A percentile compares a stretch with the other conserved stretches of the same genome.
phyloP scores from a whole-genome alignment of 1,284 basidiomycete species.

The Leccinum holopus region DNA sequence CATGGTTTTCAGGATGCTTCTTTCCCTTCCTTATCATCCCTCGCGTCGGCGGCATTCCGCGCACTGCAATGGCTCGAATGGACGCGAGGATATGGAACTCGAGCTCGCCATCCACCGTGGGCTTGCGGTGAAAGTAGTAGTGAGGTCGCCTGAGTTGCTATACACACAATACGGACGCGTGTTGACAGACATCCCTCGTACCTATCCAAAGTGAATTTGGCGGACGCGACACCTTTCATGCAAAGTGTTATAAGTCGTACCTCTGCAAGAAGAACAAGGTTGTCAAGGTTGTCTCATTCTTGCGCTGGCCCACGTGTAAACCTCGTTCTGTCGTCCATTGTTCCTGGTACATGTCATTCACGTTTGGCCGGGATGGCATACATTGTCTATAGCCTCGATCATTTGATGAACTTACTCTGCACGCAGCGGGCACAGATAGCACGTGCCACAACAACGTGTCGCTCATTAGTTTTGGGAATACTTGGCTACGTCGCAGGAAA shows the following conservation, averaged over 20 bases:
- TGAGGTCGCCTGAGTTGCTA: not conserved
- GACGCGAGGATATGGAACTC: not conserved
- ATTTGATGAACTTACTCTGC: not conserved
- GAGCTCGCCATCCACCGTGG: not conserved
- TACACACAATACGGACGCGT: not conserved
- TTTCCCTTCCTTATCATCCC: too few species aligned
- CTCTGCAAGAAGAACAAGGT: too few species aligned
- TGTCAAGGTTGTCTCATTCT: too few species aligned
- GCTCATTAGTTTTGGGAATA: too few species aligned
- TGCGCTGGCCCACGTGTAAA: too few species aligned
- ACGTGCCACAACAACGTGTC: not conserved
- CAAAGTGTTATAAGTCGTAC: too few species aligned
- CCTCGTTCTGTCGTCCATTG: too few species aligned
- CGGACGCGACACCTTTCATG: not conserved
- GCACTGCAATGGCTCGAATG: too few species aligned
- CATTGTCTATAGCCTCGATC: too few species aligned
- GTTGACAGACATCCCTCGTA: not conserved
- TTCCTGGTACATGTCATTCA: not conserved
- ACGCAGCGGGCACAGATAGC: not conserved
- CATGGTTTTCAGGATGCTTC: not conserved
- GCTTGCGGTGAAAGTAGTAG: not conserved
- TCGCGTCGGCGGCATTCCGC: too few species aligned
- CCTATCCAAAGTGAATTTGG: not conserved
- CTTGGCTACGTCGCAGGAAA: too few species aligned
- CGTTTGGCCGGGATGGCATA: not conserved